Evolutionary conservation across 352 stramenopile species (phyloP).

Genomic region (Phytophthora quininea): DNA sequence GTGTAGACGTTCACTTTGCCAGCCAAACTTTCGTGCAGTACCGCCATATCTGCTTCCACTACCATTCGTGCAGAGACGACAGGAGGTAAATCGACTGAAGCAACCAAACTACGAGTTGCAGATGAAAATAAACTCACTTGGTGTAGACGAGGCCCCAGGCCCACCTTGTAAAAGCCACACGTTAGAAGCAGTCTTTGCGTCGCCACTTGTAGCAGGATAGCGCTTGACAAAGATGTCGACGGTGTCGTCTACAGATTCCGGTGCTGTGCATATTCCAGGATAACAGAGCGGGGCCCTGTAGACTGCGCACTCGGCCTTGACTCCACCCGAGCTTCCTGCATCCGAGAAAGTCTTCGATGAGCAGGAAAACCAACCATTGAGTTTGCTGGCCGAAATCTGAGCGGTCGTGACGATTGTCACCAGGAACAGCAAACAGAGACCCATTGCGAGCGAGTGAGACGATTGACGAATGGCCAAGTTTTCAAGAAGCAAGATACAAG

Average conservation of each 20-base stretch:
- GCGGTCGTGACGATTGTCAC: background rate
- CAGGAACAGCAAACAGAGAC: background rate
- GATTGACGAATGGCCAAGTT: too few relatives aligned
- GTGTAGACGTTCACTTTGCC: slow-evolving; percentile 59
- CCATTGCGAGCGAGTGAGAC: background rate
- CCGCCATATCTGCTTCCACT: slow-evolving; percentile 47
- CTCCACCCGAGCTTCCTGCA: slow-evolving; percentile 7
- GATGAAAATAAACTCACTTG: slow-evolving; percentile 24
- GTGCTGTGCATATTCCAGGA: slow-evolving; percentile 26
- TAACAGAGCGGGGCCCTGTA: slow-evolving; percentile 46
- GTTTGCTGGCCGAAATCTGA: background rate
- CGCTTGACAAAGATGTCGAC: slow-evolving; percentile 58
- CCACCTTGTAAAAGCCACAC: slow-evolving; percentile 57
- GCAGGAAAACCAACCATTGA: slow-evolving; percentile 46
- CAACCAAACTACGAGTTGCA: background rate
- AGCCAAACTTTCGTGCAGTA: slow-evolving; percentile 29
- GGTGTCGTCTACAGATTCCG: slow-evolving; percentile 10
- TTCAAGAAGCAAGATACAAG: too few relatives aligned
- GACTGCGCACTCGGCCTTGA: slow-evolving; percentile 38
- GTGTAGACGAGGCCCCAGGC: slow-evolving; percentile 35
- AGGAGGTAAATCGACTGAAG: background rate
- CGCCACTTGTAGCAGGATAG: slow-evolving; percentile 19
- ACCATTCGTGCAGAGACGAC: background rate
- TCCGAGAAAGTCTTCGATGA: slow-evolving; percentile 36
- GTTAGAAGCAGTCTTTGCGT: slow-evolving; percentile 30